Base-by-base conservation (phyloP, 139 green algal species). In the Chlamydomonas schloesseri region DNA sequence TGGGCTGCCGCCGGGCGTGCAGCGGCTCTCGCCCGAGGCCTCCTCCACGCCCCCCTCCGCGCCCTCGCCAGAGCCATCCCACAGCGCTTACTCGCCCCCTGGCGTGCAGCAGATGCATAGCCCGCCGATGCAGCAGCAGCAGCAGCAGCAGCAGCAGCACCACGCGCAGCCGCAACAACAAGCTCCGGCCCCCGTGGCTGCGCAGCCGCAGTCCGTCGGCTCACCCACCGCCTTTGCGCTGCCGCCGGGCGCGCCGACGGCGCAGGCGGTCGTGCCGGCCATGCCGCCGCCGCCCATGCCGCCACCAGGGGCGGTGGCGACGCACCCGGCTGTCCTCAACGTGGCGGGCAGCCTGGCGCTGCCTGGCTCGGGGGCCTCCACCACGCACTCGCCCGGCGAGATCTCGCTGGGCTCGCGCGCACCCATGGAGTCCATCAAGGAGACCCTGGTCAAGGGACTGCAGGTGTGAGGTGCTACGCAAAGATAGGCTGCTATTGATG, bases 361-460 rank as follows among this genome's bases (percentile, higher is more conserved):
- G 28, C 71, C 71, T 26, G 71, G 71, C 47, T 78, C 71, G n/a
- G 31, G n/a, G 6, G 67, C 67, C 24, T 28, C 58, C 58, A 21
- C 67, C 1, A 24, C 31, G 36, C 20, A 8, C 23, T 74, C 75
- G 26, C 23, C 34, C 23, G 57, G 10, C 26, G 53, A 67, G 33
- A 34, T n/a, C 18, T 14, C 29, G 58, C 75, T 37, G 33, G 8
- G 47, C 36, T n/a, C 73, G 1, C 18, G 21, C 20, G 14, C 17
- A 0, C 29, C 29, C 47, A 42, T 79, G 46, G 78, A 84, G 64
- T 36, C 64, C 5, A 20, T 84, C 46, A 71, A 71, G 29, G 64
- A 71, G n/a, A 36, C 64, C 2, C 64, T 71, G 5, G 64, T 72
- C 21, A 84, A 84, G 78, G 36, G 47, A 50, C 20, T 85, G 3